A percentile compares a stretch with the other conserved stretches of the same genome.
Conservation (phyloP, 2,329 filamentous ascomycete species). For the Trichoderma cornu-damae region DNA sequence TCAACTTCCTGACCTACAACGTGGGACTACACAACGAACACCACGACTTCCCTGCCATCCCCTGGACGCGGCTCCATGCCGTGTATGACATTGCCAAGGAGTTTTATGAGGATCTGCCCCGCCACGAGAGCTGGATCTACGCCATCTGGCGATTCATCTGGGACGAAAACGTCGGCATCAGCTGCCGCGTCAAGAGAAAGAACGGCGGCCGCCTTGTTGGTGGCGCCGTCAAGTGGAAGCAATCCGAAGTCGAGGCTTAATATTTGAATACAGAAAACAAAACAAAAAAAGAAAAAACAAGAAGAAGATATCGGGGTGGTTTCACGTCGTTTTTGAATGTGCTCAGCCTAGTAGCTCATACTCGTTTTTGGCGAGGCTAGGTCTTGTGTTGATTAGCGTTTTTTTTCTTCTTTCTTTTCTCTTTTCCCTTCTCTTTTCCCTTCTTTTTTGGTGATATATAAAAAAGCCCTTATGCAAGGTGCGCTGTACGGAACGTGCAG, state of each 20-base stretch:
- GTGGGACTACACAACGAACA: conserved; percentile 98
- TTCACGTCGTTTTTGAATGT: background rate
- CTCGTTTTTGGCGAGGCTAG: background rate
- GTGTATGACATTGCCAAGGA: conserved; percentile 78
- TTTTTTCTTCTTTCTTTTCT: too few relatives aligned
- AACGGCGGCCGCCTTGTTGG: conserved; percentile 64
- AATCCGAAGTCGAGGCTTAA: conserved; percentile 64
- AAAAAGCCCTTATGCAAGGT: background rate
- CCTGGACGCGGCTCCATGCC: conserved; percentile 80
- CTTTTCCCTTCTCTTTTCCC: too few relatives aligned
- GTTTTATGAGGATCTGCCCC: conserved; percentile 85
- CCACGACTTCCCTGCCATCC: conserved; percentile 95
- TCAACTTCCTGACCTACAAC: conserved; percentile 94
- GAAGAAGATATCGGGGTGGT: background rate
- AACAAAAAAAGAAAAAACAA: conserved; percentile 14
- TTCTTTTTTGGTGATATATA: background rate
- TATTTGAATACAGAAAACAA: too few relatives aligned
- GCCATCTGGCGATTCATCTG: conserved; percentile 95
- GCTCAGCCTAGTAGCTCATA: background rate
- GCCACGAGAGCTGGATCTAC: conserved; percentile 83
- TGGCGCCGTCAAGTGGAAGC: conserved; percentile 53
- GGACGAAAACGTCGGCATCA: conserved; percentile 84
- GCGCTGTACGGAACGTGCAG: background rate
- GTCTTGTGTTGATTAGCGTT: conserved; percentile 1
- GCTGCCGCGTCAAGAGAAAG: conserved; percentile 87